Evolutionary conservation across 108 stramenopile species (phyloP), one percentile per base, ranked within the genome.

Genomic region (Nitzschia putrida): DNA sequence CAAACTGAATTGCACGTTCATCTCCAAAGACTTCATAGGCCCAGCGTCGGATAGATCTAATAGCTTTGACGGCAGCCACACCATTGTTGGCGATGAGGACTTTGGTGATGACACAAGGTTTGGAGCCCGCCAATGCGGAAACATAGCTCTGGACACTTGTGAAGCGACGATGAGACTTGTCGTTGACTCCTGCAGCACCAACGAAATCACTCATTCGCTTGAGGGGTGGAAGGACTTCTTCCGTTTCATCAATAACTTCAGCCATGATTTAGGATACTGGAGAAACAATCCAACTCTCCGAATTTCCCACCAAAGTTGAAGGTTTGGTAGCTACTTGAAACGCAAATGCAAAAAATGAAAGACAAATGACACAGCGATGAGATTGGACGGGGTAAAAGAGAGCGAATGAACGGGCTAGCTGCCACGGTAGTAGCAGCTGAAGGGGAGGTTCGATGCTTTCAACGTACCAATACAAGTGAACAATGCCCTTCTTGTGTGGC

Each of bases 41-140:
- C 95, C 95, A 99, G 64, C 84, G 63, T 6, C 98, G 86, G 64
- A 99, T 93, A 44, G 96, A 97, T 29, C 97, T 89, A 80, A 99
- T 98, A 11, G 91, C 91, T 79, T 99, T 99, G 56, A 97, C 96
- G 42, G 98, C 97, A 13, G 91, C 97, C 26, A 98, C 91, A 43
- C 95, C 95, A 73, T 95, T 95, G 77, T 95, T 95, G 57, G 95
- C 92, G 79, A 95, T 93, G 57, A 95, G 57, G 21, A 95, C 83
- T 73, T 90, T 90, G 72, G 85, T 84, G 71, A 95, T 92, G 41
- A 90, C 86, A 34, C 75, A 72, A 13, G 77, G 68, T 64, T 90
- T 88, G 55, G 56, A 14, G 6, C n/a, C 47, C 1, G 47, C 47
- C 24, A 92, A 77, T 43, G 82, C 81, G 44, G 69, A 47, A 13